phyloP scores from a whole-genome alignment of 202 grass and related monocot species.

The Schoenoplectus triqueter region DNA sequence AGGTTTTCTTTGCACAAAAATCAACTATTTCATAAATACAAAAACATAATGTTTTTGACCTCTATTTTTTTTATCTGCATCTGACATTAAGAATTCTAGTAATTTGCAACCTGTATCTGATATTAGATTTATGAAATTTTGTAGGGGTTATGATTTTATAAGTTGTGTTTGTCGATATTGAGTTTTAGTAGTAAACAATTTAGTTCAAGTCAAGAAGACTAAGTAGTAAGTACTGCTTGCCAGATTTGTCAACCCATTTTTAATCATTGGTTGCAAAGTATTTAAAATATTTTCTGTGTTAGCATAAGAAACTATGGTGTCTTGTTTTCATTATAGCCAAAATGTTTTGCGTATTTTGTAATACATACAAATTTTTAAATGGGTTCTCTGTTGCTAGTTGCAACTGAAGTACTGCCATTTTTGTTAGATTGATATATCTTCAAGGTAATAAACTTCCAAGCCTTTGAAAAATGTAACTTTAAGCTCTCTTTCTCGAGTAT shows the following conservation, averaged over 20 bases:
- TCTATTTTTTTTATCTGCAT: not conserved
- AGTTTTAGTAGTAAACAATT: not conserved
- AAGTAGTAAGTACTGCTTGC: not conserved
- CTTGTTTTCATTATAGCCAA: not conserved
- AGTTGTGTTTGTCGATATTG: not conserved
- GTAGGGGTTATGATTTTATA: not conserved
- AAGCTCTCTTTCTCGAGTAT: not conserved
- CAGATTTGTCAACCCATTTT: not conserved
- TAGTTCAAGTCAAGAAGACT: not conserved
- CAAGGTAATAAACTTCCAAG: not conserved
- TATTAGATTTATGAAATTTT: not conserved
- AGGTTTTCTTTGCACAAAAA: not conserved
- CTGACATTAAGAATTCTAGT: not conserved
- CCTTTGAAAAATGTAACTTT: not conserved
- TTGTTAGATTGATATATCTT: not conserved
- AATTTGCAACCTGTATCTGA: no score
- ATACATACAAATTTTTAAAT: not conserved
- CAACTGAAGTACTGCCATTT: not conserved
- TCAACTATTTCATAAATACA: constrained; percentile 8
- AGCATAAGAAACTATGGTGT: not conserved
- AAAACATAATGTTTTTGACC: not conserved
- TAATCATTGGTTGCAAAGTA: not conserved
- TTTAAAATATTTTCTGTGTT: not conserved
- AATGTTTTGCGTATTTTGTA: not conserved
- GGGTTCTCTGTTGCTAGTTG: not conserved